A percentile compares a stretch with the other conserved stretches of the same genome.
Evolutionary conservation across 2,329 filamentous ascomycete species (phyloP).

Genomic region (Ceratocystis destructans): DNA sequence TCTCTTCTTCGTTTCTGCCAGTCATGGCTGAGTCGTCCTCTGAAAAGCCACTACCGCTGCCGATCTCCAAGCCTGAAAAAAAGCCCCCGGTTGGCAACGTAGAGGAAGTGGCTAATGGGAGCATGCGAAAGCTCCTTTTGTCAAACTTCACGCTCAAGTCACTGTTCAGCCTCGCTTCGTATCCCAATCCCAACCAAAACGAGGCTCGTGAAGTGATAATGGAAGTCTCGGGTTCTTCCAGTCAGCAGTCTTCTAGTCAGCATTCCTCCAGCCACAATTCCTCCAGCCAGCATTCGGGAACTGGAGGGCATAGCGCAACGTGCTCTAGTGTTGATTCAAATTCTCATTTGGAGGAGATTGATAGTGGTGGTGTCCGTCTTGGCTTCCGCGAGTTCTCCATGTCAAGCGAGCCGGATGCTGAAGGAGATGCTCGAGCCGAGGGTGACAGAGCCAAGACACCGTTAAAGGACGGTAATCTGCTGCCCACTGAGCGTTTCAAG

Average conservation of each 20-base stretch:
- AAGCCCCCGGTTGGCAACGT: background rate
- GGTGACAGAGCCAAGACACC: background rate
- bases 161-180: conserved; percentile 41
- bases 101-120: background rate
- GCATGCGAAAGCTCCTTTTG: conserved; percentile 6
- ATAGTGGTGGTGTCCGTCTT: background rate
- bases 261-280: conserved; percentile 21
- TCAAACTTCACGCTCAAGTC: conserved; percentile 31
- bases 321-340: background rate
- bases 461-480: background rate
- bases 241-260: conserved; percentile 22
- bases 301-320: background rate
- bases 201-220: conserved; percentile 27
- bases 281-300: conserved; percentile 17
- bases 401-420: background rate
- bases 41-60: background rate
- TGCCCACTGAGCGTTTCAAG: background rate
- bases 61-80: background rate
- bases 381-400: background rate
- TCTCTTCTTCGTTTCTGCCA: background rate
- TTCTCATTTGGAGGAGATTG: background rate
- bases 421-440: background rate
- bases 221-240: conserved; percentile 26
- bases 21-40: background rate
- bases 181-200: conserved; percentile 41